Evolutionary conservation across 202 grass and related monocot species (phyloP), one percentile per base, ranked within the genome.

Genomic region (Zizania palustris): DNA sequence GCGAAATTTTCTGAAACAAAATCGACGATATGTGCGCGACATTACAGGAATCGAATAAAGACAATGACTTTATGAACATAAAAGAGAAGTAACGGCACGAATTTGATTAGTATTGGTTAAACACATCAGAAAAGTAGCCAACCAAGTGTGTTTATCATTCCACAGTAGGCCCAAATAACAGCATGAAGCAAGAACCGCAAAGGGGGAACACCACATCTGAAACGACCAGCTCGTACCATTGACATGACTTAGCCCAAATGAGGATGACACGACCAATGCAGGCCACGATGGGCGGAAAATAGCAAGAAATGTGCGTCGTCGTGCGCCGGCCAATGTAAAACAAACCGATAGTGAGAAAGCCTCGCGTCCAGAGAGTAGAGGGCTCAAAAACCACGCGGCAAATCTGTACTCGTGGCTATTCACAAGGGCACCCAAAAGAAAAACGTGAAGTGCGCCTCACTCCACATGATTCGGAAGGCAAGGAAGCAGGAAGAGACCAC

Each of bases 31-130:
- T 69, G 75, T 74, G 74, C 39, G 14, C 56, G 14, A 69, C 80
- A 80, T 80, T 84, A 64, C 69, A 62, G 69, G 64, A 88, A 80
- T 72, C 58, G 71, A 84, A 84, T 88, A 80, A 84, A 88, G 81
- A 88, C 19, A 9, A 12, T 15, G 58, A 39, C 65, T 80, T 76
- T 76, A 65, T 21, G 58, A 80, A 77, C 21, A 77, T 71, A 80
- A 59, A 8, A 63, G 81, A 64, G 80, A 87, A 75, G 76, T 71
- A 75, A 84, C 65, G 80, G 76, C 65, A 71, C 48, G 58, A 83
- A 69, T 75, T 79, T 55, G 70, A 59, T 71, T 50, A 75, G 40
- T 71, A 65, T 64, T 59, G 11, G 70, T 65, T 50, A 75, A 88
- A 57, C 53, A 67, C 60, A 58, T 82, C 10, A 58, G 57, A 21